Evolutionary conservation across 2,329 filamentous ascomycete species (phyloP), one percentile per base, ranked within the genome.

Genomic region (Aurifilum marmelostoma): DNA sequence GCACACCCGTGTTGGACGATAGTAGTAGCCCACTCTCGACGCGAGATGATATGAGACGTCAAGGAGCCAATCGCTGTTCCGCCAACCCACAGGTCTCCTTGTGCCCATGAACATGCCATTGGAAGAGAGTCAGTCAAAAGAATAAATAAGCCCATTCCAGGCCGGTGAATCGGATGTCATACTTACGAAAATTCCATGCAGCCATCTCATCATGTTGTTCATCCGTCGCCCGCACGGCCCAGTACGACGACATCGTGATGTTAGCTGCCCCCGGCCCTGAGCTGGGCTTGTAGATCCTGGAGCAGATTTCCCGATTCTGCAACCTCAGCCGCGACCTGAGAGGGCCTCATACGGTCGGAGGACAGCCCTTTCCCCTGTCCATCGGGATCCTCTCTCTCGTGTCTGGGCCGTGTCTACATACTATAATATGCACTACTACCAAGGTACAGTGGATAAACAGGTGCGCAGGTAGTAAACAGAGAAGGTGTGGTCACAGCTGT

Each of bases 61-160:
- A 24, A 59, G 27, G 29, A 59, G 32, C 56, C 56, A 59, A 59
- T 59, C 56, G 56, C 56, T 59, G 32, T 37, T 37, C 56, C 52
- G 32, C 52, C 43, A 47, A 1, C 18, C 41, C 18, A 47, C 41
- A 47, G 21, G 14, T 29, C 2, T 34, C 34, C 34, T 8, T 16
- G n/a, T n/a, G n/a, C 27, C 12, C 24, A 18, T 29, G 27, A 32
- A 29, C 12, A 3, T 32, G 2, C 14, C 16, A 29, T 29, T 56
- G 6, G 16, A n/a, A n/a, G n/a, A n/a, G n/a, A 32, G 27, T 56
- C 24, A 56, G n/a, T 47, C 21, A 47, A n/a, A 21, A n/a, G 21
- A 8, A 47, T 18, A 47, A n/a, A 8, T 29, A 14, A 29, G 52
- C 50, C 16, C 29, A 8, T 34, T 29, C 16, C 8, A n/a, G 24